Evolutionary conservation across 345 rosid genomes (phyloP), one percentile per base, ranked within the genome.

Genomic region (Murraya paniculata): DNA sequence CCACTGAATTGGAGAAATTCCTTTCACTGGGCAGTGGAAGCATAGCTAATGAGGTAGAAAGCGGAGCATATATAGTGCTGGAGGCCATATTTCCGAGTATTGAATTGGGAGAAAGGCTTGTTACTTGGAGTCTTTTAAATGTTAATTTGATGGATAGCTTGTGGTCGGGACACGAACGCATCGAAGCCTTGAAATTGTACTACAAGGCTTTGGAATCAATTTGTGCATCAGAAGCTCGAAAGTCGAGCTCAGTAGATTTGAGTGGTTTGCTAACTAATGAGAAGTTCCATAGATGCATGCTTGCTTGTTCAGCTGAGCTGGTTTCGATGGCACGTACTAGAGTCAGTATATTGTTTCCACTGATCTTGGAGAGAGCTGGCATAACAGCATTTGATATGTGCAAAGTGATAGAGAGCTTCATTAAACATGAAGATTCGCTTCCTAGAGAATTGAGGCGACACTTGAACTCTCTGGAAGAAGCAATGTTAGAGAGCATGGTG

Each of bases 301-400:
- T 95, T 69, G 97, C 98, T 35, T 95, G 98, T 74, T 90, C 98
- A 1, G 98, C 98, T 64, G 98, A 96, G 81, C 83, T 96, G 68
- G 98, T 96, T 71, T 87, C 91, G 41, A 93, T 97, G 28, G 94
- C 97, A 2, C 95, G 90, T 85, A 91, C 88, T 84, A 94, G 97
- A 73, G 86, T 89, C 36, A 92, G 95, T 28, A 89, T 94, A 93
- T 71, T 94, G 88, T 92, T 94, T 76, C 97, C 98, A 14, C 89
- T 94, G 36, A 98, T 94, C 78, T 77, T 96, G 80, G 95, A 96
- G 84, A 85, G 93, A 82, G 94, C 93, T 77, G 97, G 99, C 50
- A 94, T 96, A 73, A 96, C 98, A 74, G 95, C 98, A 78, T 96
- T 96, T 88, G 99, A 96, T 89, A 89, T 96, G 39, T 89, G 97